Evolutionary conservation across 805 yeast species (phyloP).

Genomic region (Wilhelminamyces savonicus): DNA sequence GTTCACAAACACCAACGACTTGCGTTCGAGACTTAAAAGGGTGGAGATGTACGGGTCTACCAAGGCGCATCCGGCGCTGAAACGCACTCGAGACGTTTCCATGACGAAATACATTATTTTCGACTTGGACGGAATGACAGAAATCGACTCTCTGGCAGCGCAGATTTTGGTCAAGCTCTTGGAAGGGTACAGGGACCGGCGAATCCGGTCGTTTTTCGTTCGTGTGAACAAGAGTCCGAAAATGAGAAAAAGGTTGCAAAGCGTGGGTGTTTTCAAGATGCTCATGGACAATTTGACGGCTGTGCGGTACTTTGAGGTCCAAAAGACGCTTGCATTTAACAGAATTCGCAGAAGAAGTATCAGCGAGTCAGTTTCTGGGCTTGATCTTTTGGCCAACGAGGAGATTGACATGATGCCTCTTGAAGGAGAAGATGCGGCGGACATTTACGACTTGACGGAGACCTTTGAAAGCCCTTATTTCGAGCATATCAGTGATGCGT

Average conservation of each 20-base stretch:
- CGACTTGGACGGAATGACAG: slow-evolving; percentile 38
- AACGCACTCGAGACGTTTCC: slow-evolving; percentile 24
- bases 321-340: slow-evolving; percentile 3
- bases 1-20: slow-evolving; percentile 35
- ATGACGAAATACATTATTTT: slow-evolving; percentile 37
- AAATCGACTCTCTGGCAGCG: slow-evolving; percentile 37
- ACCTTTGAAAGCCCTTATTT: slow-evolving; percentile 24
- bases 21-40: slow-evolving; percentile 30
- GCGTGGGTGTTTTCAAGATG: slow-evolving; percentile 24
- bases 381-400: too few relatives aligned
- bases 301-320: slow-evolving; percentile 17
- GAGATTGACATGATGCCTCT: neutral
- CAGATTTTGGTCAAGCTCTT: slow-evolving; percentile 26
- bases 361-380: slow-evolving; percentile 1
- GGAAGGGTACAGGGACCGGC: slow-evolving; percentile 20
- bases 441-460: slow-evolving; percentile 20
- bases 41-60: slow-evolving; percentile 40
- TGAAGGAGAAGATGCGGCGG: slow-evolving; percentile 10
- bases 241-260: slow-evolving; percentile 21
- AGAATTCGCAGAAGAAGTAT: slow-evolving; percentile 1
- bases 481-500: slow-evolving; percentile 32
- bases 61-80: slow-evolving; percentile 37
- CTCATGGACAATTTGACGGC: slow-evolving; percentile 18
- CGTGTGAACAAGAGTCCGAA: slow-evolving; percentile 21
- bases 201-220: slow-evolving; percentile 28